Evolutionary conservation across 106 monocot species (phyloP).

Genomic region (Gastrodia elata): DNA sequence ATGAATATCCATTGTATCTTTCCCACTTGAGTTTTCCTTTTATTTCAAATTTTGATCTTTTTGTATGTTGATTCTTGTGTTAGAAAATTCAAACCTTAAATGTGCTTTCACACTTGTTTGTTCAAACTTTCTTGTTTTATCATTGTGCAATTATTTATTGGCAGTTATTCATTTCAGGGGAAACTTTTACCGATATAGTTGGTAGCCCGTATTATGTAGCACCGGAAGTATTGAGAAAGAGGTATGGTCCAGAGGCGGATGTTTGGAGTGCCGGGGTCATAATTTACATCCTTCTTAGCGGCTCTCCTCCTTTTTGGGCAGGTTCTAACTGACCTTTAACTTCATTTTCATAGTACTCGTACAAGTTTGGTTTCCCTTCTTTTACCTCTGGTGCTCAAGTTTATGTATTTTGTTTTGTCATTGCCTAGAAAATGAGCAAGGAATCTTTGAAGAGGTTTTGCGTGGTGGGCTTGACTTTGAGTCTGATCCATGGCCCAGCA

Average conservation of each 20-base stretch:
- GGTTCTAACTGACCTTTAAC: not conserved
- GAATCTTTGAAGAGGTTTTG: conserved; percentile 19
- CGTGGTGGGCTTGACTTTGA: conserved; percentile 17
- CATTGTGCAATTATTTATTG: conserved; percentile 2
- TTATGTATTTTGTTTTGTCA: not conserved
- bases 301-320: conserved; percentile 24
- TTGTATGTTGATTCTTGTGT: not conserved
- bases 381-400: not conserved
- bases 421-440: conserved; percentile 12
- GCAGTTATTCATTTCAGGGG: conserved; percentile 5
- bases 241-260: conserved; percentile 19
- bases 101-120: not conserved
- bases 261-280: conserved; percentile 25
- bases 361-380: not conserved
- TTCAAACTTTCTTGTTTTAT: not conserved
- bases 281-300: conserved; percentile 23
- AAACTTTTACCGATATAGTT: conserved; percentile 19
- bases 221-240: conserved; percentile 19
- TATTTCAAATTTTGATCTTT: no score
- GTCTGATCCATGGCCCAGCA: conserved; percentile 24
- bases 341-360: not conserved
- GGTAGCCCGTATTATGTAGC: conserved; percentile 26
- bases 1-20: no score
- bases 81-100: not conserved
- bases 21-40: no score